phyloP scores from a whole-genome alignment of 768 basidiomycete species.

The Rhodosporidiobolus sp. region DNA sequence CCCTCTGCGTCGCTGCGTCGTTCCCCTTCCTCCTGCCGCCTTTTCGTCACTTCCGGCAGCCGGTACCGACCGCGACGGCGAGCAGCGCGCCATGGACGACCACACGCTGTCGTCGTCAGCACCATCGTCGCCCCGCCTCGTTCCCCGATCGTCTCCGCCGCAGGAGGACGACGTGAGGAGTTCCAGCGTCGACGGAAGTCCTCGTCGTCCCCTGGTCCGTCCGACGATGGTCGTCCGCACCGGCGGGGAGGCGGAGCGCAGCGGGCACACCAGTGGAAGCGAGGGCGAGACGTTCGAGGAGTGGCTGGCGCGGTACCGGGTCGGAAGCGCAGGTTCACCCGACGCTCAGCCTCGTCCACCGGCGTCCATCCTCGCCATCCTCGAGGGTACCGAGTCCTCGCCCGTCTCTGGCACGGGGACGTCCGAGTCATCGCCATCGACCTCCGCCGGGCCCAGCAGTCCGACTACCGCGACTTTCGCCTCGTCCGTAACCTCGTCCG shows the following conservation, averaged over 20 bases:
- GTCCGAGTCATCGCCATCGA: not conserved
- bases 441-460: not conserved
- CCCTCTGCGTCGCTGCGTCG: too few species aligned
- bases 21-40: too few species aligned
- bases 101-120: not conserved
- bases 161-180: not conserved
- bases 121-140: not conserved
- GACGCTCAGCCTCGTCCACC: conserved; percentile 10
- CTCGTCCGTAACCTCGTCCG: not conserved
- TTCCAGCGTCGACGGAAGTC: too few species aligned
- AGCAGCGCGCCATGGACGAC: not conserved
- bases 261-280: not conserved
- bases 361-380: conserved; percentile 13
- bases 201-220: not conserved
- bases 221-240: not conserved
- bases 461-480: too few species aligned
- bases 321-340: not conserved
- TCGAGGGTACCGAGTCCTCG: not conserved
- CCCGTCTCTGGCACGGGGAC: too few species aligned
- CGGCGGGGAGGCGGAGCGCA: not conserved
- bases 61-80: too few species aligned
- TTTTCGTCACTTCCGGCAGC: too few species aligned
- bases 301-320: conserved; percentile 18
- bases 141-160: not conserved
- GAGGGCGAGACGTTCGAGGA: conserved; percentile 15